Evolutionary conservation across 345 rosid species (phyloP), one percentile per base, ranked within the genome.

Genomic region (Mercurialis annua): DNA sequence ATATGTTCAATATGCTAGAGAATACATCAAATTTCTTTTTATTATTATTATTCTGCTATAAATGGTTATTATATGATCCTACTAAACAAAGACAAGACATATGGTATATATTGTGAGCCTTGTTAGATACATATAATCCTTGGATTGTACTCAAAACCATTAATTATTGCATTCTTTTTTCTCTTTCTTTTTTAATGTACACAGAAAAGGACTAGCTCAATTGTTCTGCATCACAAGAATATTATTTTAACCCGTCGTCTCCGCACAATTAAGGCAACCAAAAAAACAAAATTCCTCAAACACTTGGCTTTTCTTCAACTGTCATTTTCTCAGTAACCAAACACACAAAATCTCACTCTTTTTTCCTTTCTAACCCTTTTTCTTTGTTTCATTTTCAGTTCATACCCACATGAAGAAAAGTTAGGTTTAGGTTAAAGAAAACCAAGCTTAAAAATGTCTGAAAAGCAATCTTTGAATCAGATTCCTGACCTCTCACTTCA

Each of bases 401-500:
- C 8, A 40, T 40, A 50, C 69, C 69, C 69, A 52, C 48, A 36
- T 65, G 23, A 34, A 29, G 26, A 56, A 17, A 46, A 49, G 21
- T 18, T 2, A n/a, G 67, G 29, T 47, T 56, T 64, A 20, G 18
- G 33, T 34, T 20, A 11, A 48, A 46, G 31, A 23, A 23, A 34
- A 14, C 10, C 20, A 40, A 38, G 71, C 31, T 56, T 58, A 44
- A 65, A 38, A 59, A 77, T 80, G 84, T 69, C 65, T 54, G 59
- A 53, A 27, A 40, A 63, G 21, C 74, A 70, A 14, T 70, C 71
- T 66, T 36, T 70, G 74, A 74, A 74, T 74, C 77, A 40, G 69
- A 68, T 74, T 71, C 89, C 86, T 20, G 87, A 85, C 78, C 87
- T 83, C 47, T 85, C 90, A 4, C 78, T 85, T 9, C 90, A 81